These are phyloP conservation scores for Eucalyptus curtisii DNA, from an alignment of 345 rosid genomes.

Conservation along the genomic window DNA sequence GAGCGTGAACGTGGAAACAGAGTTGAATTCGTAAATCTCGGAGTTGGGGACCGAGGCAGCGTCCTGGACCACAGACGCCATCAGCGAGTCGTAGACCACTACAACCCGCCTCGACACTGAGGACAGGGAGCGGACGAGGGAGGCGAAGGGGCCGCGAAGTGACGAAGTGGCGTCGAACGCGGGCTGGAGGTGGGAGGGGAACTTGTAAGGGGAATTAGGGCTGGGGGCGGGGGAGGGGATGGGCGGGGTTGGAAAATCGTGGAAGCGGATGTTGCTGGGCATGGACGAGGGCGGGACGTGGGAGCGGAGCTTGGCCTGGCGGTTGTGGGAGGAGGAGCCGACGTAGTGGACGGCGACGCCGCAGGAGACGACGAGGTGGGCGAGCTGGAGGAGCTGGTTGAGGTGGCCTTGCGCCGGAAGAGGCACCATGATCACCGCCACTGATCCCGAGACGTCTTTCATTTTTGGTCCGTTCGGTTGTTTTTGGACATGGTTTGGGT, in stretches of 20 bases:
- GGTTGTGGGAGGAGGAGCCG: conserved; percentile 1
- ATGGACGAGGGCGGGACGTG: not conserved
- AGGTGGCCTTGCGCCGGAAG: conserved; percentile 12
- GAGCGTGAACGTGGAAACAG: not conserved
- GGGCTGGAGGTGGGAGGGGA: conserved; percentile 6
- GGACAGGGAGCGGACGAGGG: no score
- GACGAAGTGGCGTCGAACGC: not conserved
- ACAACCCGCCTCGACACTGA: no score
- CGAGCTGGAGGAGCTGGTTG: conserved; percentile 5
- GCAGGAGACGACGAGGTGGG: not conserved
- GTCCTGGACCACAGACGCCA: no score
- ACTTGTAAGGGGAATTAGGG: not conserved
- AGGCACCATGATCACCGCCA: conserved; percentile 7
- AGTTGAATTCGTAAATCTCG: not conserved
- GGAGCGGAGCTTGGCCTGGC: conserved; percentile 1
- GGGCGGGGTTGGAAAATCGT: conserved; percentile 2
- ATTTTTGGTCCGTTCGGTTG: not conserved
- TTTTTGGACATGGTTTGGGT: not conserved
- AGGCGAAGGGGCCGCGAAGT: no score
- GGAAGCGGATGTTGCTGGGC: not conserved
- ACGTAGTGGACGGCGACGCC: conserved; percentile 5
- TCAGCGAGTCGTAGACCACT: no score
- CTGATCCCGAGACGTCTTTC: not conserved
- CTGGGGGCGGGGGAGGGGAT: conserved; percentile 3
- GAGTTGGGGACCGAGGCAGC: not conserved